These are phyloP conservation scores for Pholiota microspora DNA, from an alignment of 768 basidiomycete genomes.

Conservation along the genomic window DNA sequence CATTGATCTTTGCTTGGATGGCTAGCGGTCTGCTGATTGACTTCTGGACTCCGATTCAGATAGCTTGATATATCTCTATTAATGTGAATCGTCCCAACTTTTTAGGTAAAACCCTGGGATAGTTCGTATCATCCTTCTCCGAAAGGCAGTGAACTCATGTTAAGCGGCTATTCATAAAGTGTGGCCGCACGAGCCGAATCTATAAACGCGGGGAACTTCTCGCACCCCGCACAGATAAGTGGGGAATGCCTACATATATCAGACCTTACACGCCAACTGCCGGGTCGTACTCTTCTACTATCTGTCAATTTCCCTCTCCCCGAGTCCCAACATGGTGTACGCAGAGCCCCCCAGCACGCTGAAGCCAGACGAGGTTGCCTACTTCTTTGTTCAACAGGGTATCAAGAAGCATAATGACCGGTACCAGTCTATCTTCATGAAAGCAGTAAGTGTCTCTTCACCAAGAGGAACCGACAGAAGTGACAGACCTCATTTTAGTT, in stretches of 20 bases:
- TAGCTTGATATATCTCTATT: neutral
- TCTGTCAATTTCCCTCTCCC: conserved; percentile 5
- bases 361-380: conserved; percentile 58
- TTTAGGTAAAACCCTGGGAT: neutral
- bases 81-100: neutral
- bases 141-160: neutral
- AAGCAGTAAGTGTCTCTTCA: conserved; percentile 51
- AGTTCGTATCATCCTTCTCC: neutral
- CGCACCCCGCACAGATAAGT: neutral
- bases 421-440: conserved; percentile 58
- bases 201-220: conserved; percentile 7
- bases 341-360: conserved; percentile 38
- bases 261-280: conserved; percentile 2
- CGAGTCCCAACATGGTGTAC: conserved; percentile 14
- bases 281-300: neutral
- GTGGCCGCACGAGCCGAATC: conserved; percentile 1
- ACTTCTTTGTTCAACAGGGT: conserved; percentile 51
- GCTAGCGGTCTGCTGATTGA: neutral
- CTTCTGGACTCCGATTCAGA: neutral
- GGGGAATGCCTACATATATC: neutral
- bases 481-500: conserved; percentile 36
- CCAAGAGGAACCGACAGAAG: neutral
- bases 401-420: conserved; percentile 65
- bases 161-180: neutral
- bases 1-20: neutral